Conservation (phyloP, 768 basidiomycete species). For the Sistotremastrum suecicum region DNA sequence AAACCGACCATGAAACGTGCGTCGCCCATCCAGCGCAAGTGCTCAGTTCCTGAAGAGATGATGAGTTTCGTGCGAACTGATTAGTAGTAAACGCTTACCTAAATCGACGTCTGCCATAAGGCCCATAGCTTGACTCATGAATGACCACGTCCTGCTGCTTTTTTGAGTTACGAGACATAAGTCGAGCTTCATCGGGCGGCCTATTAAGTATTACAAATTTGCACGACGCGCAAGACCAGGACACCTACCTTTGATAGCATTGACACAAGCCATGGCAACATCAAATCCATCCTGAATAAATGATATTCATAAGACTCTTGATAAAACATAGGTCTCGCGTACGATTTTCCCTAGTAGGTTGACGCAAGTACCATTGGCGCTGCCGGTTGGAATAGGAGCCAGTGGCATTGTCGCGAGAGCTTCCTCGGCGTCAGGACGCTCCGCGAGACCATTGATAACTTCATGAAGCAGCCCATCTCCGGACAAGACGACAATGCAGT, state of each 20-base stretch:
- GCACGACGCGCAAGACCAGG: neutral
- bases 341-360: constrained; percentile 63
- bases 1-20: constrained; percentile 63
- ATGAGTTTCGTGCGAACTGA: neutral
- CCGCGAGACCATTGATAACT: constrained; percentile 68
- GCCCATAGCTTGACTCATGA: constrained; percentile 73
- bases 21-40: constrained; percentile 80
- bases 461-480: constrained; percentile 82
- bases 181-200: constrained; percentile 61
- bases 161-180: constrained; percentile 64
- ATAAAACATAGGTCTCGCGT: constrained; percentile 7
- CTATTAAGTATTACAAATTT: constrained; percentile 20
- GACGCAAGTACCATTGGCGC: constrained; percentile 63
- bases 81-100: constrained; percentile 17
- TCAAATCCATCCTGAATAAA: constrained; percentile 48
- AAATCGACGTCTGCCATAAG: constrained; percentile 79
- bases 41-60: constrained; percentile 37
- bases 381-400: constrained; percentile 69
- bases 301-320: neutral
- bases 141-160: constrained; percentile 50
- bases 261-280: constrained; percentile 56
- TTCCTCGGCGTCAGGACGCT: constrained; percentile 40
- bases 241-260: constrained; percentile 59
- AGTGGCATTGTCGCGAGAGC: constrained; percentile 53
- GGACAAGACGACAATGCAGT: constrained; percentile 62